A percentile compares a stretch with the other conserved stretches of the same genome.
phyloP scores from a whole-genome alignment of 805 yeast species.

The Hanseniaspora lachancei region DNA sequence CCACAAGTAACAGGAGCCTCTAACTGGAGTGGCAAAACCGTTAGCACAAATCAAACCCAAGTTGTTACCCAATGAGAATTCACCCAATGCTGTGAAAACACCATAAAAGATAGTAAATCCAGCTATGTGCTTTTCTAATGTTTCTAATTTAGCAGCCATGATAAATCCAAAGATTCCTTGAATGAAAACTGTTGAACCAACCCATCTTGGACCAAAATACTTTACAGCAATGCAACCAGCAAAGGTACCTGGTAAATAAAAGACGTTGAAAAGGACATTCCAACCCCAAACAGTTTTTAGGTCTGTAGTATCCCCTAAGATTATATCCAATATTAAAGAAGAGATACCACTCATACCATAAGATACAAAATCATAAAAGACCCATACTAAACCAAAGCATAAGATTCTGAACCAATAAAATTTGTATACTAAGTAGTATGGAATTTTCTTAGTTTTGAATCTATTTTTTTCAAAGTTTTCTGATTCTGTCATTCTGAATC shows the following conservation, averaged over 20 bases:
- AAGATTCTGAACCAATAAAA: conserved; percentile 73
- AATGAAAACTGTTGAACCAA: conserved; percentile 43
- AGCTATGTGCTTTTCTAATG: conserved; percentile 48
- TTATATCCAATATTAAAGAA: conserved; percentile 46
- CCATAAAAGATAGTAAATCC: conserved; percentile 82
- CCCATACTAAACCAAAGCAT: conserved; percentile 72
- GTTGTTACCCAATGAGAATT: conserved; percentile 78
- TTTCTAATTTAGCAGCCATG: conserved; percentile 61
- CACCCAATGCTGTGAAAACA: conserved; percentile 76
- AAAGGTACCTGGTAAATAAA: conserved; percentile 87
- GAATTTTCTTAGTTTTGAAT: conserved; percentile 46
- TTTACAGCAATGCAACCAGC: conserved; percentile 76
- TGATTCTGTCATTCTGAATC: conserved; percentile 65
- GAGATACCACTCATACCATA: conserved; percentile 85
- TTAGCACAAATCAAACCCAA: conserved; percentile 80
- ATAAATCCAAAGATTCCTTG: conserved; percentile 74
- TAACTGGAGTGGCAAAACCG: conserved; percentile 70
- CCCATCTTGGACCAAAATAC: conserved; percentile 78
- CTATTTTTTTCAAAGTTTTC: conserved; percentile 56
- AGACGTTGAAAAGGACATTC: conserved; percentile 78
- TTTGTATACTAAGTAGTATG: conserved; percentile 56
- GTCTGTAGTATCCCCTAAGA: conserved; percentile 43
- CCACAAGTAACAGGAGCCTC: conserved; percentile 83
- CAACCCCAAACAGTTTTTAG: conserved; percentile 75
- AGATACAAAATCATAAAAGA: conserved; percentile 74